phyloP scores from a whole-genome alignment of 1,284 basidiomycete species.

The Megacollybia platyphylla region DNA sequence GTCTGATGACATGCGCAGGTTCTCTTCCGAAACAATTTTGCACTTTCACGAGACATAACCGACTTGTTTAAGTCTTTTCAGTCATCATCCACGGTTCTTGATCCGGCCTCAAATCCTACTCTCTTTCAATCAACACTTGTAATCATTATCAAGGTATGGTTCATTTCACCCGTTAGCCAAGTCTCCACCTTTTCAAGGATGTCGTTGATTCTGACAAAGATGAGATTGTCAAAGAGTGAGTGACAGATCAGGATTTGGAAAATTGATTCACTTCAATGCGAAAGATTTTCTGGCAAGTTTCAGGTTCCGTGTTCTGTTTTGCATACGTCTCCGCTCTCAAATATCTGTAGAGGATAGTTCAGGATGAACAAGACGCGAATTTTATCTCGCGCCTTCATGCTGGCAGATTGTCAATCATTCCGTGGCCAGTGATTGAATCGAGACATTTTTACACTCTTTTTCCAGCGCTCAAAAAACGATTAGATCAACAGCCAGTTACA shows the following conservation, averaged over 20 bases:
- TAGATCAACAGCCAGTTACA: slow-evolving; percentile 34
- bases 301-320: slow-evolving; percentile 6
- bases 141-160: slow-evolving; percentile 48
- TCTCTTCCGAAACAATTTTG: slow-evolving; percentile 54
- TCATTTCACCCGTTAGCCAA: neutral
- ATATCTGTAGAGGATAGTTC: slow-evolving; percentile 30
- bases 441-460: slow-evolving; percentile 45
- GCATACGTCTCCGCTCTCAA: neutral
- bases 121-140: slow-evolving; percentile 46
- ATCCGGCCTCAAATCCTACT: slow-evolving; percentile 42
- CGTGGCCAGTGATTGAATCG: slow-evolving; percentile 56
- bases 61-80: slow-evolving; percentile 56
- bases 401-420: slow-evolving; percentile 42
- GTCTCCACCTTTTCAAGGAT: slow-evolving; percentile 22
- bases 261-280: slow-evolving; percentile 1
- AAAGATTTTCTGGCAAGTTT: slow-evolving; percentile 41
- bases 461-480: slow-evolving; percentile 24
- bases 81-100: slow-evolving; percentile 42
- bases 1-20: slow-evolving; percentile 22
- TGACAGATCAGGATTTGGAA: neutral
- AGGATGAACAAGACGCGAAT: slow-evolving; percentile 46
- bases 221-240: slow-evolving; percentile 46
- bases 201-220: slow-evolving; percentile 43
- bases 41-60: slow-evolving; percentile 42
- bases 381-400: slow-evolving; percentile 45